Evolutionary conservation across 2,329 filamentous ascomycete genomes (phyloP).

Genomic region (Rachicladosporium sp.): DNA sequence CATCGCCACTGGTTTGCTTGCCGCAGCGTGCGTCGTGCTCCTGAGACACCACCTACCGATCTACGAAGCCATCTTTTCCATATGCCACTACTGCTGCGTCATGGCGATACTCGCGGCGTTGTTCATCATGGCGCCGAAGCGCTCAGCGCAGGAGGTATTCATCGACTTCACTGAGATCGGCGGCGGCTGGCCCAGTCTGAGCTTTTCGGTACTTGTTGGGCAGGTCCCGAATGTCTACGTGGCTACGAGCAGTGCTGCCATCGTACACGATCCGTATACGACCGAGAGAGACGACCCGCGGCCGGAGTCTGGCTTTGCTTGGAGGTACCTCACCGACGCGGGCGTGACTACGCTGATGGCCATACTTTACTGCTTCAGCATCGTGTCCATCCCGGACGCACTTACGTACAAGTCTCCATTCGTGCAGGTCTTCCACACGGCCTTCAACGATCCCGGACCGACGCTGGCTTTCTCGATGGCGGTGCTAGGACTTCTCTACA

Average conservation of each 20-base stretch:
- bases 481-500: slow-evolving; percentile 11
- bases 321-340: slow-evolving; percentile 16
- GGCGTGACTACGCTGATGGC: slow-evolving; percentile 11
- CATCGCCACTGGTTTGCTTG: slow-evolving; percentile 11
- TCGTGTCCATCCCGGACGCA: slow-evolving; percentile 8
- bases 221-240: slow-evolving; percentile 17
- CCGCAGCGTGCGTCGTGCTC: slow-evolving; percentile 20
- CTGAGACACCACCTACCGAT: slow-evolving; percentile 17
- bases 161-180: neutral
- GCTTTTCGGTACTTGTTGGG: slow-evolving; percentile 20
- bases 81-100: slow-evolving; percentile 22
- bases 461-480: slow-evolving; percentile 11
- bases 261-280: no score
- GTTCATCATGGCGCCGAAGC: slow-evolving; percentile 12
- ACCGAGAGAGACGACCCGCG: no score
- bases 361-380: slow-evolving; percentile 13
- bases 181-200: slow-evolving; percentile 26
- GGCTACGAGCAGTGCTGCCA: slow-evolving; percentile 13
- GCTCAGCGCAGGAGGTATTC: slow-evolving; percentile 3
- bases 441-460: slow-evolving; percentile 11
- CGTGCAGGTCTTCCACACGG: slow-evolving; percentile 15
- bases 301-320: slow-evolving; percentile 13
- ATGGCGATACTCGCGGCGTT: slow-evolving; percentile 21
- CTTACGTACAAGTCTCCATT: slow-evolving; percentile 10
- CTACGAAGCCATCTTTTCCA: slow-evolving; percentile 19